phyloP scores from a whole-genome alignment of 1,139 yeast species.

The Hyphopichia fennica region DNA sequence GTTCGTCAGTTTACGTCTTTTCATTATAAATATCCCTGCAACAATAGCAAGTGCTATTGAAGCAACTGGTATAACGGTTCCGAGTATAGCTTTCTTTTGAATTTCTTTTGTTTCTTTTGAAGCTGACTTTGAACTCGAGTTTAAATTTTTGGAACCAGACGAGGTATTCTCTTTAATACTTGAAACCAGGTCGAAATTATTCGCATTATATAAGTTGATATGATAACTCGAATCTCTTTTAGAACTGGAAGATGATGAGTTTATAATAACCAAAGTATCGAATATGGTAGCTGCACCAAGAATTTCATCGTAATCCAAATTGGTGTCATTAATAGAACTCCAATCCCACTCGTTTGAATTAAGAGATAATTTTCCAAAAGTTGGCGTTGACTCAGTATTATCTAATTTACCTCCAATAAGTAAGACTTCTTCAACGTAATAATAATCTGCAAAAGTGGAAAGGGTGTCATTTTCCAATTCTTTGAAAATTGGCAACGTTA shows the following conservation, averaged over 20 bases:
- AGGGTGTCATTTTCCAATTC: slow-evolving; percentile 19
- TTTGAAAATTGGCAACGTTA: slow-evolving; percentile 37
- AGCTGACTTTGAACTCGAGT: slow-evolving; percentile 1
- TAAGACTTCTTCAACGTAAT: slow-evolving; percentile 26
- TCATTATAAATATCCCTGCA: slow-evolving; percentile 17
- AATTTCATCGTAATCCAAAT: slow-evolving; percentile 19
- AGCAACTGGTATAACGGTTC: slow-evolving; percentile 35
- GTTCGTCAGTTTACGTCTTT: slow-evolving; percentile 18
- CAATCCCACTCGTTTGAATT: slow-evolving; percentile 35
- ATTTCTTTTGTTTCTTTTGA: slow-evolving; percentile 11
- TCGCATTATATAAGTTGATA: slow-evolving; percentile 26
- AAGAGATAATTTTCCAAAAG: slow-evolving; percentile 24
- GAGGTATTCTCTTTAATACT: slow-evolving; percentile 17
- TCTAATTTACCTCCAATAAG: slow-evolving; percentile 38
- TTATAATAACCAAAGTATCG: slow-evolving; percentile 39
- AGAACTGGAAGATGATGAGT: slow-evolving; percentile 16
- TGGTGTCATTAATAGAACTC: slow-evolving; percentile 17
- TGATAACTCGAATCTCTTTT: slow-evolving; percentile 16
- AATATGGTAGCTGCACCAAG: slow-evolving; percentile 47
- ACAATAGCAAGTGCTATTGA: slow-evolving; percentile 20
- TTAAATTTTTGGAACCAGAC: background rate
- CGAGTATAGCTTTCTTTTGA: slow-evolving; percentile 32
- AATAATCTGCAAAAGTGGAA: slow-evolving; percentile 19
- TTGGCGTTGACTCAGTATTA: slow-evolving; percentile 18
- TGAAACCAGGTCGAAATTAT: slow-evolving; percentile 19